These are phyloP conservation scores for Bipolaris bicolor DNA, from an alignment of 2,329 filamentous ascomycete genomes.

Conservation along the genomic window DNA sequence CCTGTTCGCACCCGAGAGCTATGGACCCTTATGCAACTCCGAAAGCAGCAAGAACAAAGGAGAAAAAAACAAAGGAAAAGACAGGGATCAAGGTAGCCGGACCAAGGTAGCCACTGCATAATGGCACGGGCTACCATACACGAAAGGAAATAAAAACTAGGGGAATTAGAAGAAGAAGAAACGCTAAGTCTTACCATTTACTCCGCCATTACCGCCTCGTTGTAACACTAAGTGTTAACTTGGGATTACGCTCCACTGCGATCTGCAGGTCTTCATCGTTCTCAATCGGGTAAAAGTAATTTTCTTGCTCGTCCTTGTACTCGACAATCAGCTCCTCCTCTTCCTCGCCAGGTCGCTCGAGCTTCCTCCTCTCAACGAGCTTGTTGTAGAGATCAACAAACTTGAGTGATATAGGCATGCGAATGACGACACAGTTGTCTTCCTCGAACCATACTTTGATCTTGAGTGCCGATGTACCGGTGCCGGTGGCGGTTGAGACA, in stretches of 20 bases:
- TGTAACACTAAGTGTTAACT: constrained; percentile 70
- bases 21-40: constrained; percentile 22
- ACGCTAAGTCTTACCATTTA: background rate
- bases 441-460: constrained; percentile 90
- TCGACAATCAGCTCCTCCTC: constrained; percentile 77
- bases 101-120: background rate
- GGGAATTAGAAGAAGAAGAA: constrained; percentile 1
- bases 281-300: constrained; percentile 74
- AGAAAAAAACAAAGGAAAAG: constrained; percentile 5
- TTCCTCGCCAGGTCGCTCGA: constrained; percentile 58
- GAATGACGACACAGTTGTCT: constrained; percentile 88
- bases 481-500: constrained; percentile 42
- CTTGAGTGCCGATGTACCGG: constrained; percentile 64
- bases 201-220: constrained; percentile 19
- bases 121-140: background rate
- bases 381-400: constrained; percentile 82
- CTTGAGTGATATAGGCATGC: constrained; percentile 80
- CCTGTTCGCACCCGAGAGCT: constrained; percentile 12
- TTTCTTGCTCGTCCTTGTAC: constrained; percentile 84
- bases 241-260: constrained; percentile 83
- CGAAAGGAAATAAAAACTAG: constrained; percentile 1
- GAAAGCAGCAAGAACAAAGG: constrained; percentile 14
- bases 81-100: background rate
- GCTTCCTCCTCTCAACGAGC: constrained; percentile 81
- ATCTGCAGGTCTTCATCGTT: constrained; percentile 81